Evolutionary conservation across 177 flowering plant species (phyloP).

Genomic region (Telopea speciosissima): DNA sequence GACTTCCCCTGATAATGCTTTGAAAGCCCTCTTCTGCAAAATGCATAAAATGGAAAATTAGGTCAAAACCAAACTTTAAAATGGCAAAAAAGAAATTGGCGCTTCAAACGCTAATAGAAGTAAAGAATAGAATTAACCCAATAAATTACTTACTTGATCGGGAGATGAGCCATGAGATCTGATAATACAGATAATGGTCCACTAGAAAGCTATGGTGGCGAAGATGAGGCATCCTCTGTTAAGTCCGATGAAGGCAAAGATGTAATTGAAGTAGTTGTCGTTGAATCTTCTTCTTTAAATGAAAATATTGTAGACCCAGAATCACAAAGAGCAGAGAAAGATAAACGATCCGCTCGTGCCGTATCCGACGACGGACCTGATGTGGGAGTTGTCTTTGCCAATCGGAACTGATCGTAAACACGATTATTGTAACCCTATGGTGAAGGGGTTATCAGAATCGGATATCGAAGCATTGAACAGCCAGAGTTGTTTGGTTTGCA

Average conservation of each 20-base stretch:
- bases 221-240: conserved; percentile 36
- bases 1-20: conserved; percentile 66
- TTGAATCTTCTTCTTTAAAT: conserved; percentile 28
- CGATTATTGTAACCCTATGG: conserved; percentile 27
- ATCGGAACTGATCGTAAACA: conserved; percentile 30
- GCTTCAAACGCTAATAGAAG: background rate
- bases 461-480: conserved; percentile 36
- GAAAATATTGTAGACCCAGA: conserved; percentile 17
- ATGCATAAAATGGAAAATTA: background rate
- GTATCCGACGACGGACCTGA: conserved; percentile 15
- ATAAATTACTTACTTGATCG: conserved; percentile 64
- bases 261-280: conserved; percentile 22
- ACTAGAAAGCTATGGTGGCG: conserved; percentile 10
- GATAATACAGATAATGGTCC: conserved; percentile 60
- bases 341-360: conserved; percentile 19
- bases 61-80: no score
- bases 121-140: background rate
- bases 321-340: conserved; percentile 23
- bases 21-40: conserved; percentile 79
- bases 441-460: conserved; percentile 19
- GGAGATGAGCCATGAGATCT: conserved; percentile 66
- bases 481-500: no score
- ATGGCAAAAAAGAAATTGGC: background rate
- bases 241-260: conserved; percentile 40
- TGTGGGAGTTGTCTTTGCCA: conserved; percentile 37